phyloP scores from a whole-genome alignment of 805 yeast species.

The Saturnispora gosingensis region DNA sequence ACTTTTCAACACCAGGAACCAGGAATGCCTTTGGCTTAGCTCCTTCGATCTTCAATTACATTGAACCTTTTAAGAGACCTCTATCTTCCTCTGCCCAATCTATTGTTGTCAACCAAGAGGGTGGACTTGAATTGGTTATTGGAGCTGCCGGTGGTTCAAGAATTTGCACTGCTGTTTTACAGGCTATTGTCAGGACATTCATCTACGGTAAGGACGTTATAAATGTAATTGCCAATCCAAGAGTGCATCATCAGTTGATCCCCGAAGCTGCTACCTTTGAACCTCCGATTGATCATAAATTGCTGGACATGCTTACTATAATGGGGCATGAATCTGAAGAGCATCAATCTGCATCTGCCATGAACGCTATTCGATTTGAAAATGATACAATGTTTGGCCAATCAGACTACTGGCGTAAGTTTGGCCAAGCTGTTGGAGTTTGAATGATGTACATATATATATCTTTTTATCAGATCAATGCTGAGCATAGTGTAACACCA shows the following conservation, averaged over 20 bases:
- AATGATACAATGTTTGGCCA: conserved; percentile 57
- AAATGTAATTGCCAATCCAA: conserved; percentile 66
- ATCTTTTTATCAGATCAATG: neutral
- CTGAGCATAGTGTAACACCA: neutral
- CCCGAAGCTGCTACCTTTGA: conserved; percentile 66
- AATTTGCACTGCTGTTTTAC: conserved; percentile 74
- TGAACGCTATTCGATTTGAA: conserved; percentile 41
- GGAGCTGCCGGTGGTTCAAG: conserved; percentile 96
- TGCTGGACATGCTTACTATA: conserved; percentile 27
- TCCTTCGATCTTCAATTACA: conserved; percentile 74
- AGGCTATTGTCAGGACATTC: conserved; percentile 62
- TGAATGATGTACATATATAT: conserved; percentile 17
- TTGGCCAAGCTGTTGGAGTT: conserved; percentile 65
- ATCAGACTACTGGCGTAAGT: conserved; percentile 83
- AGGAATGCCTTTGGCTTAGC: conserved; percentile 71
- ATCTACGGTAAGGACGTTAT: conserved; percentile 50
- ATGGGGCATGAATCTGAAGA: conserved; percentile 44
- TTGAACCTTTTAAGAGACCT: conserved; percentile 73
- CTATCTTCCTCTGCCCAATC: conserved; percentile 77
- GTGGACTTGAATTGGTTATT: conserved; percentile 53
- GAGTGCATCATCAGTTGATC: conserved; percentile 82
- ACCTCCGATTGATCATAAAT: conserved; percentile 34
- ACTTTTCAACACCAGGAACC: conserved; percentile 64
- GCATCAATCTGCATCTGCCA: conserved; percentile 40
- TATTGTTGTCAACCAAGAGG: conserved; percentile 39